Evolutionary conservation across 148 eudicot genomes (phyloP).

Genomic region (Arctostaphylos glauca): DNA sequence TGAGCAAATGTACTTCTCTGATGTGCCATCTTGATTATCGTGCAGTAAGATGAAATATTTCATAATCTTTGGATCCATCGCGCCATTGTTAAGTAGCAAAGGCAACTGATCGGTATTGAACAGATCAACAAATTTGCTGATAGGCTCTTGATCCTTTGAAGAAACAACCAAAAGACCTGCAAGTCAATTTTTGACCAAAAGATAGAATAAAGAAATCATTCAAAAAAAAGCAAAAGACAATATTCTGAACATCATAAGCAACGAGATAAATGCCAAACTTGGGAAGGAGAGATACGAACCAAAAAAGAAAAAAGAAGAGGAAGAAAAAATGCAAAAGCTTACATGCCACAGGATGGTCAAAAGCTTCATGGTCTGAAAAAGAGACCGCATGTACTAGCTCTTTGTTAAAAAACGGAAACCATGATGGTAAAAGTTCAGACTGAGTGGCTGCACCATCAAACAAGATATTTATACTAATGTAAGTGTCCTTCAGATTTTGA

Average conservation of each 20-base stretch:
- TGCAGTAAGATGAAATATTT: conserved; percentile 81
- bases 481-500: background rate
- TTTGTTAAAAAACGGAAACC: conserved; percentile 83
- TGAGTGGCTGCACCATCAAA: conserved; percentile 50
- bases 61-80: conserved; percentile 95
- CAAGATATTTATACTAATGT: background rate
- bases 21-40: conserved; percentile 72
- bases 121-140: conserved; percentile 80
- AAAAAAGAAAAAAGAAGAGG: background rate
- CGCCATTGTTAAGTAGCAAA: conserved; percentile 73
- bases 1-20: conserved; percentile 51
- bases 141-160: conserved; percentile 75
- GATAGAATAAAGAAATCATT: conserved; percentile 4
- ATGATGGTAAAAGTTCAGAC: conserved; percentile 61
- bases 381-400: conserved; percentile 76
- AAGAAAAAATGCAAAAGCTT: conserved; percentile 29
- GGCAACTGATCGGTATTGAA: conserved; percentile 81
- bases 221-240: conserved; percentile 1
- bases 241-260: conserved; percentile 1
- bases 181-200: conserved; percentile 18
- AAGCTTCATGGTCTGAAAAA: conserved; percentile 95
- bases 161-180: conserved; percentile 97
- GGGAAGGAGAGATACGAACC: background rate
- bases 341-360: conserved; percentile 99
- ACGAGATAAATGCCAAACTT: background rate